A percentile compares a stretch with the other conserved stretches of the same genome.
phyloP scores from a whole-genome alignment of 176 grass and related monocot genomes.

The Oryza meridionalis region DNA sequence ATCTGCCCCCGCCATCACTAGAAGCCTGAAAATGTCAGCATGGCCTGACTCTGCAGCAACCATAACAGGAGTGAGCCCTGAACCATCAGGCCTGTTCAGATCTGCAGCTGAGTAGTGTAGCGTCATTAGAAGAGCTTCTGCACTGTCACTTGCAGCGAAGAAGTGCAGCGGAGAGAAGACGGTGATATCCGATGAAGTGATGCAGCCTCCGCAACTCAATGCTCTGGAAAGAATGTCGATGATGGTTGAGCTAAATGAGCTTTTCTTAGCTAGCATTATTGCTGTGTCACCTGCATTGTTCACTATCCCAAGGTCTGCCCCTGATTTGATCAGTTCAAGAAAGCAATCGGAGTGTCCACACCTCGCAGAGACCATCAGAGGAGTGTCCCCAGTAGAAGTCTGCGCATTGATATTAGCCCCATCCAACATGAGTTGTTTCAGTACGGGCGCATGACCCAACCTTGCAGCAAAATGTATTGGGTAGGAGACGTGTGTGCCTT shows the following conservation, averaged over 20 bases:
- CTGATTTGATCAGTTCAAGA: conserved; percentile 56
- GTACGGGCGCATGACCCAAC: conserved; percentile 45
- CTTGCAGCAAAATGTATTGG: conserved; percentile 66
- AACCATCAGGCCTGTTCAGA: conserved; percentile 62
- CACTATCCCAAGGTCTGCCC: conserved; percentile 57
- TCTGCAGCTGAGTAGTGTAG: conserved; percentile 48
- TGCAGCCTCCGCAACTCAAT: conserved; percentile 40
- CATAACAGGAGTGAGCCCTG: conserved; percentile 62
- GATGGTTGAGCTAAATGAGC: conserved; percentile 48
- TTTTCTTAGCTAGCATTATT: conserved; percentile 42
- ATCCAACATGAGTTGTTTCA: conserved; percentile 46
- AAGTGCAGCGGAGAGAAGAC: conserved; percentile 63
- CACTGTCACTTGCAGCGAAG: conserved; percentile 46
- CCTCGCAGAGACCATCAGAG: conserved; percentile 63
- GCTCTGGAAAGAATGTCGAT: conserved; percentile 49
- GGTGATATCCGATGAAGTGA: conserved; percentile 49
- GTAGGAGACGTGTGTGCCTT: conserved; percentile 35
- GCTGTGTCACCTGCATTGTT: conserved; percentile 52
- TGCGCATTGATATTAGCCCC: conserved; percentile 48
- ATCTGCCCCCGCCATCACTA: conserved; percentile 75
- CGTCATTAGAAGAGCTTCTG: conserved; percentile 62
- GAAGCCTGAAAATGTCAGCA: conserved; percentile 56
- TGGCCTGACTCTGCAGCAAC: conserved; percentile 47
- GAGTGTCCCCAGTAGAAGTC: conserved; percentile 57
- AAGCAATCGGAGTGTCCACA: conserved; percentile 53